A percentile compares a stretch with the other conserved stretches of the same genome.
Conservation (phyloP, 495 filamentous ascomycete genomes). For the Xylaria grammica region DNA sequence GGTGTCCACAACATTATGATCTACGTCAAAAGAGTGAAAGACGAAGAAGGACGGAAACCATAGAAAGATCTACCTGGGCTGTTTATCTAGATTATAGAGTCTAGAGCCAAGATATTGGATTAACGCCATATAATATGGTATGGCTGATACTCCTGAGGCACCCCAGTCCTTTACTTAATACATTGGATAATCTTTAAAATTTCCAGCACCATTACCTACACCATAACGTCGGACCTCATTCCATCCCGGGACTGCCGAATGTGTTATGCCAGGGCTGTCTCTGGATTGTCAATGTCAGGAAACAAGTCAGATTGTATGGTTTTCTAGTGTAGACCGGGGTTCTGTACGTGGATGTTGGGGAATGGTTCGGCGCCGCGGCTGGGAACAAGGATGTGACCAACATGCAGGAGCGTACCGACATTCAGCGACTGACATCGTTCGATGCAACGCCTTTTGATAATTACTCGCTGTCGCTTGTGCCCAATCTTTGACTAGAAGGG, state of each 20-base stretch:
- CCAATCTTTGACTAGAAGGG: not conserved
- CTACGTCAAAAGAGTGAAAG: not conserved
- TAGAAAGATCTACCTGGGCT: not conserved
- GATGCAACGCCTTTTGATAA: not conserved
- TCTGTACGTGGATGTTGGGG: constrained; percentile 3
- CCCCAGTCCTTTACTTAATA: not conserved
- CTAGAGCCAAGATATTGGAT: not conserved
- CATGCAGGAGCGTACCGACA: not conserved
- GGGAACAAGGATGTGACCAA: not conserved
- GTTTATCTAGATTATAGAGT: not conserved
- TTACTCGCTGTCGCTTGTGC: not conserved
- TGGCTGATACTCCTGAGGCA: not conserved
- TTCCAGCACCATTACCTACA: too few species aligned
- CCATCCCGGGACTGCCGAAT: not conserved
- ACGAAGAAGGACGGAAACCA: not conserved
- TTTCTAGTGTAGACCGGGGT: not conserved
- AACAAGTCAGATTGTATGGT: constrained; percentile 8
- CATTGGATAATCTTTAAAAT: constrained; percentile 3
- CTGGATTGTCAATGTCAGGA: not conserved
- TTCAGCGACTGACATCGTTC: constrained; percentile 1
- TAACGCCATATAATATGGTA: not conserved
- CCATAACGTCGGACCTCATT: not conserved
- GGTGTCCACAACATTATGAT: constrained; percentile 16
- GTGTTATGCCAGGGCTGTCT: not conserved
- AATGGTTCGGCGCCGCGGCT: not conserved